Conservation (phyloP, 176 grass and related monocot species). For the Musa itinerans region DNA sequence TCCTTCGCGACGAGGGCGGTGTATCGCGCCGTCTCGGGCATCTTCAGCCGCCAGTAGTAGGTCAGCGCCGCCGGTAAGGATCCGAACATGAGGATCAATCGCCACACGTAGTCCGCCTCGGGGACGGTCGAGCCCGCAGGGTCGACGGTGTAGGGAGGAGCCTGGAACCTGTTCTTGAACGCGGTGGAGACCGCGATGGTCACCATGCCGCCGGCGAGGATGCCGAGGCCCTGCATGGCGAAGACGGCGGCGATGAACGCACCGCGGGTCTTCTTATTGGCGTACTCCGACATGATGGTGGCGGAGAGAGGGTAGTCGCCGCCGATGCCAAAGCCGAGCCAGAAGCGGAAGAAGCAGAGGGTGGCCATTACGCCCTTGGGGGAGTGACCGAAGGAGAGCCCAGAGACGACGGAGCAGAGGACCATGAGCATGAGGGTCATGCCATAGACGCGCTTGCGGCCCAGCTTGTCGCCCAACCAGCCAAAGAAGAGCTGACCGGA, state of each 20-base stretch:
- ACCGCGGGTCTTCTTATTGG: slow-evolving; percentile 54
- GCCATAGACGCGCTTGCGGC: slow-evolving; percentile 39
- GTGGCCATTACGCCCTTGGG: slow-evolving; percentile 26
- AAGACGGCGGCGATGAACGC: slow-evolving; percentile 75
- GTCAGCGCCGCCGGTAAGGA: slow-evolving; percentile 44
- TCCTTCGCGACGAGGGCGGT: slow-evolving; percentile 57
- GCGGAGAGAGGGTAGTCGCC: slow-evolving; percentile 47
- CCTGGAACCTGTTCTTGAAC: slow-evolving; percentile 34
- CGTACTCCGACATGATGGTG: slow-evolving; percentile 76
- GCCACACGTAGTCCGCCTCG: slow-evolving; percentile 52
- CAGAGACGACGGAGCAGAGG: slow-evolving; percentile 32
- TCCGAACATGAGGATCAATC: slow-evolving; percentile 63
- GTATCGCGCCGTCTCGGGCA: slow-evolving; percentile 79
- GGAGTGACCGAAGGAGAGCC: slow-evolving; percentile 30
- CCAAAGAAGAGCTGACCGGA: slow-evolving; percentile 48
- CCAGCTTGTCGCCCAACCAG: slow-evolving; percentile 43
- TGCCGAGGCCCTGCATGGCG: slow-evolving; percentile 74
- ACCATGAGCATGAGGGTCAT: slow-evolving; percentile 38
- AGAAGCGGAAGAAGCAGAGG: slow-evolving; percentile 55
- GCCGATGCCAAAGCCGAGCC: slow-evolving; percentile 52
- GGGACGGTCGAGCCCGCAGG: slow-evolving; percentile 33
- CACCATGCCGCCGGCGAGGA: slow-evolving; percentile 47
- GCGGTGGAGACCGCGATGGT: slow-evolving; percentile 43
- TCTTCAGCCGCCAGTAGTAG: slow-evolving; percentile 75
- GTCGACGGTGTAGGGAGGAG: slow-evolving; percentile 32